These are phyloP conservation scores for Rehmannia glutinosa DNA, from an alignment of 257 asterid species.

Conservation along the genomic window DNA sequence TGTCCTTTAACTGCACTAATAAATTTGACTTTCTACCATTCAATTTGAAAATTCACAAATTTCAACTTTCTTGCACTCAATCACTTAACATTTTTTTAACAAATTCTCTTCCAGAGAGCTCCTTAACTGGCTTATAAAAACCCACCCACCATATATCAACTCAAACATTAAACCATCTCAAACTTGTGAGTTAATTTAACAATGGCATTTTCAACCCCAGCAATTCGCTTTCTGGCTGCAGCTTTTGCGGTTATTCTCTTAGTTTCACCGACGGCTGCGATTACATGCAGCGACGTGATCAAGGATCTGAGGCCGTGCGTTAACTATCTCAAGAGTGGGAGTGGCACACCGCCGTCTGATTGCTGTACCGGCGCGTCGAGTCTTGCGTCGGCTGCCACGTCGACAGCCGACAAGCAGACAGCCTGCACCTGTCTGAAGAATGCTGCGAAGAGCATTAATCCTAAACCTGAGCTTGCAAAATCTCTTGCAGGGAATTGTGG, in stretches of 20 bases:
- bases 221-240: constrained; percentile 3
- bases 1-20: background rate
- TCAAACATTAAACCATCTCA: background rate
- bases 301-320: constrained; percentile 50
- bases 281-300: constrained; percentile 51
- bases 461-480: constrained; percentile 39
- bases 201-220: constrained; percentile 31
- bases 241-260: constrained; percentile 7
- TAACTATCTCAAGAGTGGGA: constrained; percentile 43
- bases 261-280: constrained; percentile 24
- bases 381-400: constrained; percentile 38
- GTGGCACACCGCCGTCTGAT: constrained; percentile 43
- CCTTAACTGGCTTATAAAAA: background rate
- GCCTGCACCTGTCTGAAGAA: constrained; percentile 64
- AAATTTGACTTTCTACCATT: background rate
- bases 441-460: constrained; percentile 31
- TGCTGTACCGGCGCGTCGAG: constrained; percentile 52
- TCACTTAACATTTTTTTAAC: background rate
- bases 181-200: background rate
- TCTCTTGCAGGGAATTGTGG: constrained; percentile 53
- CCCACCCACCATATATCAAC: background rate
- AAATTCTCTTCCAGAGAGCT: background rate
- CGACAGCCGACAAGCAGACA: constrained; percentile 46
- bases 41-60: background rate
- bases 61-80: constrained; percentile 34